Evolutionary conservation across 129 eudicot genomes (phyloP).

Genomic region (Kitagawia praeruptora): DNA sequence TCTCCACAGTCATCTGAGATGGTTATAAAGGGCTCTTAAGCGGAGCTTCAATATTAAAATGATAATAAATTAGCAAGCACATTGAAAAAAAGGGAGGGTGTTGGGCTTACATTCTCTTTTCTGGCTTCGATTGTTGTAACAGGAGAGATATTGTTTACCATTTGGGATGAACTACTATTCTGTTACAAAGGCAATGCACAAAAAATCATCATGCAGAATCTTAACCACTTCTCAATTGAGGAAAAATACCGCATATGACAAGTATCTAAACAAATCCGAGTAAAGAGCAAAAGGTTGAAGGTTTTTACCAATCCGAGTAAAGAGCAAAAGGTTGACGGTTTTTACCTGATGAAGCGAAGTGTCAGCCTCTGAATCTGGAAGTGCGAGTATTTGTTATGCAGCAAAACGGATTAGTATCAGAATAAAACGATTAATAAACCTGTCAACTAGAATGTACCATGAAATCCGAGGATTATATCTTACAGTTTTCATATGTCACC

Average conservation of each 20-base stretch:
- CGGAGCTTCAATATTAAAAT: slow-evolving; percentile 5
- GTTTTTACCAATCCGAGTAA: slow-evolving; percentile 28
- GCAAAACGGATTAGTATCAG: slow-evolving; percentile 9
- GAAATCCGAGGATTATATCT: not conserved
- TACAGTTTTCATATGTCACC: not conserved
- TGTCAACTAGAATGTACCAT: not conserved
- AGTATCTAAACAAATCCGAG: not conserved
- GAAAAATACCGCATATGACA: not conserved
- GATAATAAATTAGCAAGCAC: slow-evolving; percentile 3
- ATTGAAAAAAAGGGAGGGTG: not conserved
- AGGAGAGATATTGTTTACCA: slow-evolving; percentile 15
- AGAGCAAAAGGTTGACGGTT: not conserved
- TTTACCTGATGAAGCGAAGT: slow-evolving; percentile 38
- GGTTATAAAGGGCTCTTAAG: slow-evolving; percentile 9
- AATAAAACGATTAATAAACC: not conserved
- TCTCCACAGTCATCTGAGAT: slow-evolving; percentile 40
- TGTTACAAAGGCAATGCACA: slow-evolving; percentile 27
- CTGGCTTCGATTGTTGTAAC: slow-evolving; percentile 21
- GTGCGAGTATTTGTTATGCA: slow-evolving; percentile 53
- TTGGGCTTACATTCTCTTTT: slow-evolving; percentile 37
- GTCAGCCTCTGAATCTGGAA: slow-evolving; percentile 24
- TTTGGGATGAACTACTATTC: slow-evolving; percentile 33
- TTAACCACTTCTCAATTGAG: not conserved
- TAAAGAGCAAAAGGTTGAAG: slow-evolving; percentile 4
- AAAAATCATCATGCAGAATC: not conserved